Evolutionary conservation across 805 yeast genomes (phyloP).

Genomic region (Priceomyces melissophilus): DNA sequence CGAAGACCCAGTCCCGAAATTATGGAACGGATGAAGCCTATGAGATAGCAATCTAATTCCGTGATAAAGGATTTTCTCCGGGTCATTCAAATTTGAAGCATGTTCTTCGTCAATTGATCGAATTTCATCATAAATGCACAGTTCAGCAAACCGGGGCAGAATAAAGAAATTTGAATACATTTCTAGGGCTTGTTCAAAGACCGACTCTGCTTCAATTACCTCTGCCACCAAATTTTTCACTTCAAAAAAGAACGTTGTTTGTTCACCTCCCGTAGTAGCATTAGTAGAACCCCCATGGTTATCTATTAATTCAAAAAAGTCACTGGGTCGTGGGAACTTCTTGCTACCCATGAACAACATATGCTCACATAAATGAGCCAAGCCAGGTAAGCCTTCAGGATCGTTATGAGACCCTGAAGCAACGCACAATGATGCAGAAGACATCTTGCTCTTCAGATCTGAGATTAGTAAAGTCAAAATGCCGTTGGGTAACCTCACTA

Average conservation of each 20-base stretch:
- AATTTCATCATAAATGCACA: slow-evolving; percentile 47
- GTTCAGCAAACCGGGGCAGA: slow-evolving; percentile 47
- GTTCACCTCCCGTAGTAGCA: slow-evolving; percentile 69
- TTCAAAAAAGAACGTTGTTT: slow-evolving; percentile 62
- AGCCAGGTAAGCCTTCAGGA: slow-evolving; percentile 64
- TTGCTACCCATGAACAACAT: slow-evolving; percentile 46
- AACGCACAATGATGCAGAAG: slow-evolving; percentile 71
- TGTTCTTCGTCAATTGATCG: slow-evolving; percentile 68
- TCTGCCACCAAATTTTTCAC: slow-evolving; percentile 36
- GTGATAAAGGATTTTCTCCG: slow-evolving; percentile 53
- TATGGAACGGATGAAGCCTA: slow-evolving; percentile 48
- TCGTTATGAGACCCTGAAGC: slow-evolving; percentile 81
- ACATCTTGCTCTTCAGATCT: slow-evolving; percentile 63
- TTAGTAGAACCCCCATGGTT: slow-evolving; percentile 56
- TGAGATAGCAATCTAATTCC: slow-evolving; percentile 52
- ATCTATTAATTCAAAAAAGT: slow-evolving; percentile 41
- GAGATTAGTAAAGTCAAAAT: slow-evolving; percentile 65
- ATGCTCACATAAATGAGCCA: slow-evolving; percentile 62
- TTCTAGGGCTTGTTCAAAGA: slow-evolving; percentile 44
- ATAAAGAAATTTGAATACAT: slow-evolving; percentile 52
- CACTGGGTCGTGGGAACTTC: slow-evolving; percentile 46
- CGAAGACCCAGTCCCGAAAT: slow-evolving; percentile 64
- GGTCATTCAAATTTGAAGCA: slow-evolving; percentile 42
- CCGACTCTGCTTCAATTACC: slow-evolving; percentile 21
- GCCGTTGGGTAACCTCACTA: slow-evolving; percentile 63